phyloP scores from a whole-genome alignment of 78 protist genomes.

The slime mould (Dictyostelium discoideum) region DNA sequence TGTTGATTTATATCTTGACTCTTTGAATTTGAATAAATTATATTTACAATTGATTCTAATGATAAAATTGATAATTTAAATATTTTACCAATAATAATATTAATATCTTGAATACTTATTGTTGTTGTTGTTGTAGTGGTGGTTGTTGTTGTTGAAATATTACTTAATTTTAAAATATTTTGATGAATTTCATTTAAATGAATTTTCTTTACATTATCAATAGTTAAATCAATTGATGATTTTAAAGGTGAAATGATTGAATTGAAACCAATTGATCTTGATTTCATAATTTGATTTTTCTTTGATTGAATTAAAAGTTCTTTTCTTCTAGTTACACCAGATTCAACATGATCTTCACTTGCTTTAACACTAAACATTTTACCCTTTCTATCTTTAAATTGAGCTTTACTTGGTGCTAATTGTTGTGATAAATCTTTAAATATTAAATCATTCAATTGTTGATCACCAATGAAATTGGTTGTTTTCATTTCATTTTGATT shows the following conservation, averaged over 20 bases:
- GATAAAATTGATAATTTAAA: not conserved
- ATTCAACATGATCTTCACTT: slow-evolving; percentile 69
- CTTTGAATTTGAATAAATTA: not conserved
- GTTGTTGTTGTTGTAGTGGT: too few species aligned
- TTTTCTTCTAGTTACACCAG: slow-evolving; percentile 69
- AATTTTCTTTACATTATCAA: not conserved
- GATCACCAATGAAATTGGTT: not conserved
- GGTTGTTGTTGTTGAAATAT: not conserved
- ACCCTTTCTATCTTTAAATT: slow-evolving; percentile 63
- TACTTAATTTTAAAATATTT: not conserved
- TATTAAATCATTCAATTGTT: not conserved
- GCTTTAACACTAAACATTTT: slow-evolving; percentile 83
- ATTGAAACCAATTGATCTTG: not conserved
- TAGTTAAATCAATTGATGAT: not conserved
- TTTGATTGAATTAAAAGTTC: slow-evolving; percentile 39
- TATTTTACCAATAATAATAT: not conserved
- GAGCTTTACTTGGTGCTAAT: slow-evolving; percentile 15
- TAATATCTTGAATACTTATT: not conserved
- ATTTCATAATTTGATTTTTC: slow-evolving; percentile 32
- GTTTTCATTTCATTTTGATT: not conserved
- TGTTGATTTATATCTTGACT: not conserved
- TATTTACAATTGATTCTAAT: slow-evolving; percentile 1
- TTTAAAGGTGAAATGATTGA: not conserved
- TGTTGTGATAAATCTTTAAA: not conserved
- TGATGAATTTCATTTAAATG: not conserved